Conservation (phyloP, 2,329 filamentous ascomycete species). For the Alternaria hordeiaustralica region DNA sequence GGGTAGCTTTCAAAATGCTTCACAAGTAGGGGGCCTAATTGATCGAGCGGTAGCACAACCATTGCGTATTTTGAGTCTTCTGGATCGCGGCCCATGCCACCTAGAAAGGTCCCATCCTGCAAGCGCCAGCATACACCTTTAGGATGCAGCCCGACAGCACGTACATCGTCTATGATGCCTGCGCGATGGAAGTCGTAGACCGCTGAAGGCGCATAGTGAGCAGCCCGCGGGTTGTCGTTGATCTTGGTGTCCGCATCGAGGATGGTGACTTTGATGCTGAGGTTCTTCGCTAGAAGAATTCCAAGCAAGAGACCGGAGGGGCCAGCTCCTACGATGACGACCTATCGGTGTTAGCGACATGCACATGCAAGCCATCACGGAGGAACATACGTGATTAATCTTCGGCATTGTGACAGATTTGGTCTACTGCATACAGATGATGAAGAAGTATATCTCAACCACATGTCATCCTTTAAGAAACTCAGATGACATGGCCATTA, state of each 20-base stretch:
- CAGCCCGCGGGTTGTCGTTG: constrained; percentile 66
- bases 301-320: constrained; percentile 45
- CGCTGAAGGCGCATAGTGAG: constrained; percentile 66
- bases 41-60: constrained; percentile 42
- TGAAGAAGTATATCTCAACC: constrained; percentile 6
- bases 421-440: constrained; percentile 3
- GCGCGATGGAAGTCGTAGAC: constrained; percentile 65
- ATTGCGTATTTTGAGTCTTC: constrained; percentile 37
- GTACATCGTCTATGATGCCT: constrained; percentile 63
- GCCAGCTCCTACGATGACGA: constrained; percentile 42
- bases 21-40: constrained; percentile 36
- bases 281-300: constrained; percentile 60
- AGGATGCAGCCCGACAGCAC: constrained; percentile 51
- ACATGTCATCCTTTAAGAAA: constrained; percentile 8
- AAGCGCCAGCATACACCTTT: constrained; percentile 55
- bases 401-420: constrained; percentile 32
- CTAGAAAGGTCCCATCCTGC: constrained; percentile 40
- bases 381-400: constrained; percentile 36
- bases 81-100: constrained; percentile 39
- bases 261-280: constrained; percentile 59
- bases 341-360: constrained; percentile 22
- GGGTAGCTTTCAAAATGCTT: constrained; percentile 37
- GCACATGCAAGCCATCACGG: not conserved
- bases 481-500: not conserved
- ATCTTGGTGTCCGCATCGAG: constrained; percentile 63